phyloP scores from a whole-genome alignment of 2,329 filamentous ascomycete genomes.

The Blumeriella jaapii region DNA sequence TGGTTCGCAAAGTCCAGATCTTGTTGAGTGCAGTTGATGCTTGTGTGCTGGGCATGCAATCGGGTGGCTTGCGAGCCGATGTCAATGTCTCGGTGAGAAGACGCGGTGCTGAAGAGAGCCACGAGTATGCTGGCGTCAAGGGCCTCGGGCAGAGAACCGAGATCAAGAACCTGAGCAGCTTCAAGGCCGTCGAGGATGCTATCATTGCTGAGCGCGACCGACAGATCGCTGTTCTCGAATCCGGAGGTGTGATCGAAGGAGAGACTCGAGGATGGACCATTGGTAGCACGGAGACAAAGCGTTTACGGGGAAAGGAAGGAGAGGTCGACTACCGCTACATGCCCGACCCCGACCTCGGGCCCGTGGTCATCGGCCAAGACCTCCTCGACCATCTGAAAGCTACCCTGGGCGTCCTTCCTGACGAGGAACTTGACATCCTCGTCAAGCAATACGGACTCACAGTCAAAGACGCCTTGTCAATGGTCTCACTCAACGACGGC shows the following conservation, averaged over 20 bases:
- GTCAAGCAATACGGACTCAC: conserved; percentile 55
- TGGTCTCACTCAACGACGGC: conserved; percentile 68
- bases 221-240: conserved; percentile 70
- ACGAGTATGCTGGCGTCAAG: conserved; percentile 43
- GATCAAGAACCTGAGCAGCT: conserved; percentile 93
- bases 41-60: conserved; percentile 85
- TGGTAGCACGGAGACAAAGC: conserved; percentile 68
- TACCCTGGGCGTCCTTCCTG: conserved; percentile 61
- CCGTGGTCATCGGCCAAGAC: conserved; percentile 62
- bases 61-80: conserved; percentile 81
- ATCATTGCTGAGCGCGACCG: conserved; percentile 83
- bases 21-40: conserved; percentile 71
- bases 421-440: conserved; percentile 54
- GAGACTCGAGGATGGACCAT: conserved; percentile 93
- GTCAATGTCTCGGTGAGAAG: conserved; percentile 84
- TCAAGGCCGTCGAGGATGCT: conserved; percentile 91
- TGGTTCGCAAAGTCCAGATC: conserved; percentile 79
- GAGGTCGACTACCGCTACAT: conserved; percentile 98
- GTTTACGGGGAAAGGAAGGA: conserved; percentile 84
- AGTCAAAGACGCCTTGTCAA: conserved; percentile 69
- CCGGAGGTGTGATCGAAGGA: conserved; percentile 62
- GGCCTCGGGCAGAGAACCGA: conserved; percentile 80
- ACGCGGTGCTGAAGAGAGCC: conserved; percentile 29
- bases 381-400: conserved; percentile 52
- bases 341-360: conserved; percentile 85